Conservation (phyloP, 2,329 filamentous ascomycete species). For the Lecanosticta acicola region DNA sequence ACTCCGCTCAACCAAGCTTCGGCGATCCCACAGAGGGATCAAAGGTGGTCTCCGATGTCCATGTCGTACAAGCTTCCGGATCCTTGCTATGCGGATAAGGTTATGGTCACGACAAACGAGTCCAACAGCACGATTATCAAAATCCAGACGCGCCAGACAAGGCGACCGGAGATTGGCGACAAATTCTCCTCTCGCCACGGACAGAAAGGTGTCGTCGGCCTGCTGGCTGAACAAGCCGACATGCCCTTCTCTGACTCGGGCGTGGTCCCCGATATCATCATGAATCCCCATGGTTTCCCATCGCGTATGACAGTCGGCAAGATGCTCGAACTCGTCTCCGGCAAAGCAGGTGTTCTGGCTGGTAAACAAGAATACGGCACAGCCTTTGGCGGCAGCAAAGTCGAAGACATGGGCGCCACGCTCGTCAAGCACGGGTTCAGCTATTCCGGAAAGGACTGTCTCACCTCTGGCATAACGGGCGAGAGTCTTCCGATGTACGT, state of each 20-base stretch:
- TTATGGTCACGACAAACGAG: slow-evolving; percentile 87
- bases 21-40: slow-evolving; percentile 18
- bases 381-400: slow-evolving; percentile 74
- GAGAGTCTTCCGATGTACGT: slow-evolving; percentile 92
- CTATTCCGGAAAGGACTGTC: slow-evolving; percentile 95
- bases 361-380: slow-evolving; percentile 87
- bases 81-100: slow-evolving; percentile 88
- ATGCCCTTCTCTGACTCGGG: slow-evolving; percentile 92
- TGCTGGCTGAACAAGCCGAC: slow-evolving; percentile 94
- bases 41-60: slow-evolving; percentile 28
- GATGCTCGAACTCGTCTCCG: slow-evolving; percentile 88
- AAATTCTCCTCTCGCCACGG: slow-evolving; percentile 98
- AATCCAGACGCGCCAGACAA: slow-evolving; percentile 91
- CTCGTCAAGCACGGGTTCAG: slow-evolving; percentile 86
- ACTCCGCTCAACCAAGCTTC: slow-evolving; percentile 72
- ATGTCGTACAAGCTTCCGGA: slow-evolving; percentile 58
- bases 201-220: slow-evolving; percentile 94
- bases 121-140: slow-evolving; percentile 83
- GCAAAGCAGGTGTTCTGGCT: slow-evolving; percentile 83
- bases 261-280: slow-evolving; percentile 96
- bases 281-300: slow-evolving; percentile 99
- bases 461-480: slow-evolving; percentile 91
- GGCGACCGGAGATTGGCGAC: slow-evolving; percentile 89
- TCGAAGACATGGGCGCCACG: slow-evolving; percentile 82
- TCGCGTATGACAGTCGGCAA: slow-evolving; percentile 99